Conservation (phyloP, 192 early-diverging fungal species). For the Coemansia sp. region DNA sequence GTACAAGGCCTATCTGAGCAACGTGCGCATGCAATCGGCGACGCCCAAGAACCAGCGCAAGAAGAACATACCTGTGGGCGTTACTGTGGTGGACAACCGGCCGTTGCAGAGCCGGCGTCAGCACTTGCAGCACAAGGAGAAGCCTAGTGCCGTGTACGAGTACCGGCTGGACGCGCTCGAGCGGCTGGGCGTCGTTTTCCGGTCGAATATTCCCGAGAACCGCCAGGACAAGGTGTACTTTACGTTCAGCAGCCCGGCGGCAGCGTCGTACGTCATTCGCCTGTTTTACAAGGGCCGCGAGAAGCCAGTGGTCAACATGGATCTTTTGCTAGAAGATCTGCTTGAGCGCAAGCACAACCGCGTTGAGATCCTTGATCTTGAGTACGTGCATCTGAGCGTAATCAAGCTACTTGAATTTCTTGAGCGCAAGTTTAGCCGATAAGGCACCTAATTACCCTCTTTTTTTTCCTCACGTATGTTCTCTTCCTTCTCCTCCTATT, state of each 20-base stretch:
- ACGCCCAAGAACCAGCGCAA: slow-evolving; percentile 63
- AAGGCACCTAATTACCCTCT: slow-evolving; percentile 1
- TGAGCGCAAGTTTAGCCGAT: slow-evolving; percentile 72
- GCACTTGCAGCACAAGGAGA: slow-evolving; percentile 15
- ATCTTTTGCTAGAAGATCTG: slow-evolving; percentile 83
- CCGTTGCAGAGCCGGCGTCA: slow-evolving; percentile 41
- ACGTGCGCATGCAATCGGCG: slow-evolving; percentile 71
- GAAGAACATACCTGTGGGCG: slow-evolving; percentile 59
- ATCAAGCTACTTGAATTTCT: slow-evolving; percentile 72
- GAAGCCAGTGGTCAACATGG: slow-evolving; percentile 93
- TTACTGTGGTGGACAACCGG: slow-evolving; percentile 54
- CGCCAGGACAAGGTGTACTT: slow-evolving; percentile 86
- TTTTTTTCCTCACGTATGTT: not conserved
- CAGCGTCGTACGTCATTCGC: slow-evolving; percentile 87
- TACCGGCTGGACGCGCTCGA: slow-evolving; percentile 82
- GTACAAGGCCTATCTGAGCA: slow-evolving; percentile 93
- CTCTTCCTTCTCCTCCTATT: slow-evolving; percentile 5
- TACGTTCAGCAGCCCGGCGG: slow-evolving; percentile 80
- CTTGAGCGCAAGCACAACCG: slow-evolving; percentile 89
- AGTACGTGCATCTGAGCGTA: slow-evolving; percentile 92
- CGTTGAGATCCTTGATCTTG: slow-evolving; percentile 80
- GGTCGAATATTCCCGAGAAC: slow-evolving; percentile 88
- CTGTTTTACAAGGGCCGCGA: slow-evolving; percentile 90
- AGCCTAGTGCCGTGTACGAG: slow-evolving; percentile 55
- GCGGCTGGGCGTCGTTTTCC: slow-evolving; percentile 88